A percentile compares a stretch with the other conserved stretches of the same genome.
Evolutionary conservation across 352 stramenopile species (phyloP).

Genomic region (Blastocystis sp.): DNA sequence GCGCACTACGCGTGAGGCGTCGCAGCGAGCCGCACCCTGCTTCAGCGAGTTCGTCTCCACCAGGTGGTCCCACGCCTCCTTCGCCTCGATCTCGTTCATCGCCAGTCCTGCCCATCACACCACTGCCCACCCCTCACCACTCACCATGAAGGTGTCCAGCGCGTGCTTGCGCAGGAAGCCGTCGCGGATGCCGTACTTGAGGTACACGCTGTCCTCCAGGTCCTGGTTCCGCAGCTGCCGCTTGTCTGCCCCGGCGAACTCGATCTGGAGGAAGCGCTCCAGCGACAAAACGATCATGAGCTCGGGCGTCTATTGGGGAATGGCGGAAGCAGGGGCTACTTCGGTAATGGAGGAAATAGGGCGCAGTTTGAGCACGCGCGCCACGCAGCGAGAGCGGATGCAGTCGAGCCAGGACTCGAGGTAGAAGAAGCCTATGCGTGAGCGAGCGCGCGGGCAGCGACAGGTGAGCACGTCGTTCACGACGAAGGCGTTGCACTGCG

Average conservation of each 20-base stretch:
- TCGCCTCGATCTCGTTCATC: slow-evolving; percentile 13
- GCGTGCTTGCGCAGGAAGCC: slow-evolving; percentile 1
- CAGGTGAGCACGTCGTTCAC: slow-evolving; percentile 34
- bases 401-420: slow-evolving; percentile 16
- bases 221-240: background rate
- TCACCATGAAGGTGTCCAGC: slow-evolving; percentile 2
- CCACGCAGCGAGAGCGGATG: background rate
- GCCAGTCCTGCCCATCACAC: background rate
- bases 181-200: background rate
- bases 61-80: background rate
- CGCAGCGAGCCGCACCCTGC: background rate
- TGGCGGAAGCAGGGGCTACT: background rate
- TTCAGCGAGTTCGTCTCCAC: background rate
- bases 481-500: slow-evolving; percentile 50
- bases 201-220: background rate
- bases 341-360: background rate
- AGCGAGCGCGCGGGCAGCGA: background rate
- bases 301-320: background rate
- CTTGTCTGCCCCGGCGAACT: background rate
- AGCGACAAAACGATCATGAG: background rate
- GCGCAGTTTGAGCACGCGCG: background rate
- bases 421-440: slow-evolving; percentile 6
- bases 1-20: background rate
- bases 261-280: background rate
- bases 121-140: background rate